Percentiles rank a stretch among this genome's conserved stretches.
phyloP scores from a whole-genome alignment of 2,329 filamentous ascomycete genomes.

The Sporothrix globosa region DNA sequence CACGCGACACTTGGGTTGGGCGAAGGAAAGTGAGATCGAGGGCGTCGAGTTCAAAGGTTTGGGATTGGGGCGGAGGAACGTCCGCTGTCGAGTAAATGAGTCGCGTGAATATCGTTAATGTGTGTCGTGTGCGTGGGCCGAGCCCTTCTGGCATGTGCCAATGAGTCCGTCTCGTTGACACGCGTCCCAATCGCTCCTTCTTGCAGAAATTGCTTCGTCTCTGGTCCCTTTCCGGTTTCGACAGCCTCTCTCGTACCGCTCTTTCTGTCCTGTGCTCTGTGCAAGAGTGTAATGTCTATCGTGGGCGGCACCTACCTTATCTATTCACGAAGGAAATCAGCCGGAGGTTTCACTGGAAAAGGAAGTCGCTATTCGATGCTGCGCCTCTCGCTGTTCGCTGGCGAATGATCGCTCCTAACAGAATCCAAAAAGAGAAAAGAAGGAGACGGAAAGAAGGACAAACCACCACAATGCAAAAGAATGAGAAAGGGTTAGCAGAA shows the following conservation, averaged over 20 bases:
- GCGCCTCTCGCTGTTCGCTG: background rate
- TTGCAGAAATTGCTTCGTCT: background rate
- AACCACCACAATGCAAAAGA: background rate
- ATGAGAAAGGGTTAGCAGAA: background rate
- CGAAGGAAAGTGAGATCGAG: background rate
- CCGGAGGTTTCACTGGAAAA: constrained; percentile 2
- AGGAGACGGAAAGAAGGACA: background rate
- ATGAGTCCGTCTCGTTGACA: background rate
- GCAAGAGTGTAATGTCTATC: background rate
- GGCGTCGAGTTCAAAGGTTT: background rate
- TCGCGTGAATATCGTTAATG: background rate
- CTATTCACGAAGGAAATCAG: background rate
- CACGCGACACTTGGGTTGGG: background rate
- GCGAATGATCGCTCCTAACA: background rate
- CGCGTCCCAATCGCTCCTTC: constrained; percentile 9
- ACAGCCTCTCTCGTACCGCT: background rate
- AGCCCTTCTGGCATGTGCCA: too few relatives aligned
- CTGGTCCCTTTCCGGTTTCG: background rate
- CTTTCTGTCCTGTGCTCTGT: background rate
- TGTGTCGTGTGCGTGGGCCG: background rate
- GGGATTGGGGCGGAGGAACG: background rate
- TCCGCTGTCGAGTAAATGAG: background rate
- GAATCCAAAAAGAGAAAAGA: background rate
- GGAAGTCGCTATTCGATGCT: constrained; percentile 4
- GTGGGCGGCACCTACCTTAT: background rate